phyloP scores from a whole-genome alignment of 441 rosid genomes.

The Breynia disticha region DNA sequence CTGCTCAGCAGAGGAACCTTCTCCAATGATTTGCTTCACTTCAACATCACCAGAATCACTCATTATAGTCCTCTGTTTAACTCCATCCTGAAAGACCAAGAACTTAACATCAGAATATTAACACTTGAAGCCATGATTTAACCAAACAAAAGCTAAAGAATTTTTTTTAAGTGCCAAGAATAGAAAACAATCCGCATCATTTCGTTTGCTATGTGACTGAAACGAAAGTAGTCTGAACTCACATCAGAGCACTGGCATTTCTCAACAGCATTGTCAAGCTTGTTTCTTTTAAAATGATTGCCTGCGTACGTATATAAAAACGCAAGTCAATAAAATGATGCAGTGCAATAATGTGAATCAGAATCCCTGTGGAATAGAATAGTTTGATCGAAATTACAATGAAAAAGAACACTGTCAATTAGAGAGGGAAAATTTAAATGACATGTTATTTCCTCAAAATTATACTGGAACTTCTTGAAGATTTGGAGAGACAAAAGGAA shows the following conservation, averaged over 20 bases:
- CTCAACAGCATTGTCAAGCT: constrained; percentile 26
- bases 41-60: constrained; percentile 13
- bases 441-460: too few relatives aligned
- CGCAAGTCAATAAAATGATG: background rate
- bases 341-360: background rate
- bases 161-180: background rate
- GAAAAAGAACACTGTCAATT: too few relatives aligned
- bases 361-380: too few relatives aligned
- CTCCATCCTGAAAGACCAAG: constrained; percentile 22
- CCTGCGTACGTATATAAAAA: constrained; percentile 24
- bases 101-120: background rate
- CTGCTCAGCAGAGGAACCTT: constrained; percentile 23
- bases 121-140: background rate
- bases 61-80: constrained; percentile 6
- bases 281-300: constrained; percentile 24
- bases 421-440: too few relatives aligned
- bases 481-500: too few relatives aligned
- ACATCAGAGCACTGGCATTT: constrained; percentile 30
- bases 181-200: background rate
- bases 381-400: too few relatives aligned
- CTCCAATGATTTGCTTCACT: constrained; percentile 21
- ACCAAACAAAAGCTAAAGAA: background rate
- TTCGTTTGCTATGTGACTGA: background rate
- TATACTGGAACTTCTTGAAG: too few relatives aligned
- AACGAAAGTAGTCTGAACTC: constrained; percentile 16